Base-by-base conservation (phyloP, 2,329 filamentous ascomycete species). In the Alternaria sp. region DNA sequence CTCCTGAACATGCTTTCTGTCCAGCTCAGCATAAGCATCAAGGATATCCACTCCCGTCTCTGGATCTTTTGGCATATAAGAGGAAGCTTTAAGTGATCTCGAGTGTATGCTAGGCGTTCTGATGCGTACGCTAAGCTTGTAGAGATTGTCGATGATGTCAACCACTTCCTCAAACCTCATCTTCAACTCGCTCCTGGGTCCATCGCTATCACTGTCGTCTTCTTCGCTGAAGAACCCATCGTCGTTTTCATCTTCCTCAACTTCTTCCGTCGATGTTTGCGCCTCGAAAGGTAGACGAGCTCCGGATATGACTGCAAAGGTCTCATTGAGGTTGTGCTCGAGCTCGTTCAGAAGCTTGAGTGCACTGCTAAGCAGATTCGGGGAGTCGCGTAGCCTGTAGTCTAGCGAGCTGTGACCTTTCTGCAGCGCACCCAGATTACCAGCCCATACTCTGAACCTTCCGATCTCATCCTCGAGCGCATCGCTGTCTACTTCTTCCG, bases 371-470 rank as follows among this genome's bases (percentile, higher is more conserved):
- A 68, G 73, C 2, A 78, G 66, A 4, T 77, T 62, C 5, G 76
- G 75, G 8, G 75, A 75, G 43, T 77, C 77, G 30, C 76, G 76
- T 9, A 79, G 63, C 16, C 77, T 73, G 54, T 79, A 78, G 52
- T 79, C 77, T 5, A 78, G 58, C 20, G 71, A 75, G 46, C 73
- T 75, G 49, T 78, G 77, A 5, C 77, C 76, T 63, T 77, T 78
- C 28, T 77, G 75, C 22, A 78, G 54, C 20, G 75, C 76, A 4
- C 75, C 76, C 4, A 78, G 57, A 53, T 78, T 78, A 6, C 77
- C 68, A 12, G 68, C 69, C 76, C 75, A 79, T 0, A 78, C 75
- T 38, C 75, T 66, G 39, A 78, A 75, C 47, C 75, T 71, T n/a
- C 76, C 75, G 41, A 76, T 67, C 49, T 79, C 77, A 54, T 79